phyloP scores from a whole-genome alignment of 371 early-diverging fungal species.

The Apophysomyces elegans region DNA sequence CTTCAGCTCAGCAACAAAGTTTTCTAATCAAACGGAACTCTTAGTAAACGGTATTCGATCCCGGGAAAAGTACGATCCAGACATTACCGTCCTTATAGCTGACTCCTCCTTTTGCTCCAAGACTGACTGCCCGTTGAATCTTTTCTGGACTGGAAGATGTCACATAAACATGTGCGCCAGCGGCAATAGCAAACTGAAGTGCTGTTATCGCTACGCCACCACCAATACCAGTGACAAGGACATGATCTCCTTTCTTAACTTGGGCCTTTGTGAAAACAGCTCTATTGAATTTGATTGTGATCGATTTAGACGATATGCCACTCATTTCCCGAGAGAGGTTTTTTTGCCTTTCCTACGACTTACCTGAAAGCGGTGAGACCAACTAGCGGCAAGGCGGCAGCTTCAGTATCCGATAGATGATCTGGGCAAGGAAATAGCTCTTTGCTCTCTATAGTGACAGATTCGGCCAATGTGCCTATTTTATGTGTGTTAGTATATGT shows the following conservation, averaged over 20 bases:
- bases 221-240: slow-evolving; percentile 77
- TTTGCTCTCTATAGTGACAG: slow-evolving; percentile 49
- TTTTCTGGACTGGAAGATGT: slow-evolving; percentile 72
- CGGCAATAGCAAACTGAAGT: slow-evolving; percentile 68
- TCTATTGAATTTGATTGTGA: slow-evolving; percentile 17
- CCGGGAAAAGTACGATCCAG: neutral
- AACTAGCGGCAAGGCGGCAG: slow-evolving; percentile 72
- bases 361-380: slow-evolving; percentile 71
- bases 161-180: slow-evolving; percentile 76
- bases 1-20: slow-evolving; percentile 54
- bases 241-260: slow-evolving; percentile 58
- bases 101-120: slow-evolving; percentile 75
- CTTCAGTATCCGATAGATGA: slow-evolving; percentile 64
- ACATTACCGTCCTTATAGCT: slow-evolving; percentile 67
- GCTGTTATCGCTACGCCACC: slow-evolving; percentile 79
- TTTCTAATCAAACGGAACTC: slow-evolving; percentile 32
- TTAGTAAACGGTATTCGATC: neutral
- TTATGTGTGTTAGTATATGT: neutral
- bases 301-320: neutral
- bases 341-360: neutral
- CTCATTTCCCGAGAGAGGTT: neutral
- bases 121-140: slow-evolving; percentile 59
- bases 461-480: slow-evolving; percentile 66
- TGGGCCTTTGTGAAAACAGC: slow-evolving; percentile 65
- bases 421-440: slow-evolving; percentile 60